Conservation (phyloP, 2,329 filamentous ascomycete species). For the Botrytis fragariae region DNA sequence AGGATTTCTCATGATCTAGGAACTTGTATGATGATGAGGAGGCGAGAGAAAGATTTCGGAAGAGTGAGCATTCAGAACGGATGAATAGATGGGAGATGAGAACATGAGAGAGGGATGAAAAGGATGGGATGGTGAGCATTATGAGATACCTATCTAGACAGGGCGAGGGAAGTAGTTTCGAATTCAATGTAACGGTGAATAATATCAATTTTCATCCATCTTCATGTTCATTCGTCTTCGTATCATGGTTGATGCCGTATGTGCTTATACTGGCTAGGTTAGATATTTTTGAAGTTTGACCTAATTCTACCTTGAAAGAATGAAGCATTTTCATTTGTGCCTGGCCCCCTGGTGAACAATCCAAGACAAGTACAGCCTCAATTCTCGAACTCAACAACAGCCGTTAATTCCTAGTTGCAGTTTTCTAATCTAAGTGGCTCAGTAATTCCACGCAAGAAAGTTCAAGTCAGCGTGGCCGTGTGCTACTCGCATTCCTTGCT, state of each 20-base stretch:
- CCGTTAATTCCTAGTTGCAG: neutral
- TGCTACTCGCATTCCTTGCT: neutral
- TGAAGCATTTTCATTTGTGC: slow-evolving; percentile 13
- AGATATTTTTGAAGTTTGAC: neutral
- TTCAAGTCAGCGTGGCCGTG: neutral
- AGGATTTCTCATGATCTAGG: no score
- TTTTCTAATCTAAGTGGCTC: neutral
- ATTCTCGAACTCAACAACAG: neutral
- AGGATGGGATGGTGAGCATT: neutral
- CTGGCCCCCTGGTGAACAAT: neutral
- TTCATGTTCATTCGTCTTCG: neutral
- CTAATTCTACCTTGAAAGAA: neutral
- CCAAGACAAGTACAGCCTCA: slow-evolving; percentile 7
- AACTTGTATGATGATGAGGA: neutral
- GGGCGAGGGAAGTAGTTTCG: neutral
- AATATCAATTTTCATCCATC: neutral
- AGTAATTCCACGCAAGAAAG: neutral
- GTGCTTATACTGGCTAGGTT: slow-evolving; percentile 11
- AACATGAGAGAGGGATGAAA: neutral
- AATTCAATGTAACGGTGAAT: slow-evolving; percentile 9
- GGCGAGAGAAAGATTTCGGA: neutral
- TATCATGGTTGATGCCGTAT: neutral
- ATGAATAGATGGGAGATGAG: neutral
- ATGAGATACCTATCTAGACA: neutral
- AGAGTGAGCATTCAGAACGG: neutral